Percentiles rank a stretch among this genome's conserved stretches.
These are phyloP conservation scores for Beauveria sp. DNA, from an alignment of 2,329 filamentous ascomycete species.

Conservation along the genomic window DNA sequence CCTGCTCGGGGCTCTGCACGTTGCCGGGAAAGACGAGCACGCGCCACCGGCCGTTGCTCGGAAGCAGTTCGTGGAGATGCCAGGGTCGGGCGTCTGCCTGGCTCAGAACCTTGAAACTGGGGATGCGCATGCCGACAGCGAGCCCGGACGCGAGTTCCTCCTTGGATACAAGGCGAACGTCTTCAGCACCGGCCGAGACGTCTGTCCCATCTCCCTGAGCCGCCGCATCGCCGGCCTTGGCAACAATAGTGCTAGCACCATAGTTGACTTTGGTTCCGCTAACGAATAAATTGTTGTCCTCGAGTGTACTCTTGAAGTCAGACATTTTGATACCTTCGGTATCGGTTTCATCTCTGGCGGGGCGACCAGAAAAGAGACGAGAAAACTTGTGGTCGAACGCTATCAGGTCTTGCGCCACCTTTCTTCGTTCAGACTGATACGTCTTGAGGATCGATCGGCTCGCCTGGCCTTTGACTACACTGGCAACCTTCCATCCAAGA, in stretches of 20 bases:
- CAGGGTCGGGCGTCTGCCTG: slow-evolving; percentile 48
- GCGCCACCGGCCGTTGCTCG: slow-evolving; percentile 50
- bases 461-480: slow-evolving; percentile 35
- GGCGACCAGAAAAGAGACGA: slow-evolving; percentile 48
- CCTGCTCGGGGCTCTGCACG: slow-evolving; percentile 35
- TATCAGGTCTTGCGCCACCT: slow-evolving; percentile 59
- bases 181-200: slow-evolving; percentile 9
- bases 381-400: slow-evolving; percentile 53
- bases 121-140: slow-evolving; percentile 48
- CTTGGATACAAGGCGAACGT: slow-evolving; percentile 14
- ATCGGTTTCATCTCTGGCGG: slow-evolving; percentile 51
- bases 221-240: slow-evolving; percentile 37
- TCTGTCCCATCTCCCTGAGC: slow-evolving; percentile 41
- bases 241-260: slow-evolving; percentile 45
- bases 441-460: slow-evolving; percentile 37
- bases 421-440: slow-evolving; percentile 45
- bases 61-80: slow-evolving; percentile 50
- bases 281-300: slow-evolving; percentile 53
- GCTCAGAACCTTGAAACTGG: slow-evolving; percentile 50
- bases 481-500: slow-evolving; percentile 48
- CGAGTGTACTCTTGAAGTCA: slow-evolving; percentile 53
- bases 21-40: slow-evolving; percentile 56
- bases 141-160: slow-evolving; percentile 29
- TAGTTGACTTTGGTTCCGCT: slow-evolving; percentile 53
- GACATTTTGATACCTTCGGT: slow-evolving; percentile 54